Percentiles rank a stretch among this genome's conserved stretches.
These are phyloP conservation scores for Eutrema japonicum DNA, from an alignment of 345 rosid species.

Conservation along the genomic window DNA sequence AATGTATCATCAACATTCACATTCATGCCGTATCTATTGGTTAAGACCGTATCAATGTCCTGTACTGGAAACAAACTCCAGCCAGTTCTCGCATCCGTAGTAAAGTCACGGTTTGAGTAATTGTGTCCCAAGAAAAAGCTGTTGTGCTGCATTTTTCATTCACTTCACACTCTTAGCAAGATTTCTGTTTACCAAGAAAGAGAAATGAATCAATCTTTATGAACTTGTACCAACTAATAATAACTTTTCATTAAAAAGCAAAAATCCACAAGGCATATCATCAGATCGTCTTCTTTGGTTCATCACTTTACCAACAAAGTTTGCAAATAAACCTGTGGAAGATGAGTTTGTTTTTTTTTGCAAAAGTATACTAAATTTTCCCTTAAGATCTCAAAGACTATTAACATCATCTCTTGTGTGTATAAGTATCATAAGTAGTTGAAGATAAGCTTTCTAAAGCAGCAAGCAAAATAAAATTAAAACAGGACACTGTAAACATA, in stretches of 20 bases:
- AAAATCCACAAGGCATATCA: constrained; percentile 29
- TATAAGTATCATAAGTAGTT: not conserved
- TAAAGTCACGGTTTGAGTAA: constrained; percentile 30
- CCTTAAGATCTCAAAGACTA: constrained; percentile 18
- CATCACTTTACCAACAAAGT: not conserved
- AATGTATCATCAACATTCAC: constrained; percentile 41
- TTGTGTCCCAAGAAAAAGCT: constrained; percentile 43
- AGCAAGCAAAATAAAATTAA: constrained; percentile 3
- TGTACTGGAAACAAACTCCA: constrained; percentile 42
- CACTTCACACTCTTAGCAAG: constrained; percentile 42
- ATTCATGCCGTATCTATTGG: constrained; percentile 39
- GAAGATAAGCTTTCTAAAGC: constrained; percentile 17
- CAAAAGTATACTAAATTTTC: not conserved
- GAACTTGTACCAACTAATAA: constrained; percentile 27
- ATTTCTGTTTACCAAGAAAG: constrained; percentile 25
- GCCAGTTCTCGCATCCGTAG: constrained; percentile 32
- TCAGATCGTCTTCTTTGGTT: not conserved
- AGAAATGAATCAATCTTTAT: not conserved
- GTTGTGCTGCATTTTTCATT: constrained; percentile 44
- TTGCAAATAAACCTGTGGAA: not conserved
- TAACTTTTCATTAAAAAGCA: constrained; percentile 13
- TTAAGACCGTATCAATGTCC: constrained; percentile 38
- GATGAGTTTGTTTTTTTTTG: not conserved
- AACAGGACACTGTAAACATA: constrained; percentile 3
- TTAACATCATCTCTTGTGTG: not conserved